Base-by-base conservation (phyloP, 1,139 yeast genomes). In the Candida frijolesensis region DNA sequence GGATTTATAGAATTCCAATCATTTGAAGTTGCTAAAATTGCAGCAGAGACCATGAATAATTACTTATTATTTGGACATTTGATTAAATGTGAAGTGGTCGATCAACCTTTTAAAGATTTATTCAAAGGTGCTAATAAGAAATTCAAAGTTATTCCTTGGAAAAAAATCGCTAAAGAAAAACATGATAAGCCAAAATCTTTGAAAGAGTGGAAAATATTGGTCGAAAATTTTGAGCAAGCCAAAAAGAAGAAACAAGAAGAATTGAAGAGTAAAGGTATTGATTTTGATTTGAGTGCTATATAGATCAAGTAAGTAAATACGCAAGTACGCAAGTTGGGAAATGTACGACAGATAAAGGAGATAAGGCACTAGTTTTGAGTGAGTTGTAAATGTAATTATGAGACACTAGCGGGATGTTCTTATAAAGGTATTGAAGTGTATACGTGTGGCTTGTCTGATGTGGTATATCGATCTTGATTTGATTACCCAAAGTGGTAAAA, bases 21-120 rank as follows among this genome's bases (percentile, higher is more conserved):
- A 53, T 66, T 70, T 38, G 89, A 84, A 46, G 96, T 89, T 53
- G 98, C 98, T 47, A 80, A 83, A 58, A 78, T 91, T 54, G 99
- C 97, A 1, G 88, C 88, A 55, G 98, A 94, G 60, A 85, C 98
- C 47, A 94, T 94, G 99, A 86, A 94, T 72, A 94, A 94, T 70
- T 94, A 94, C 64, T 79, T 94, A 57, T 70, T 94, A 51, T 86
- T 89, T 71, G 96, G 96, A 11, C 98, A 92, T 67, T 81, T 92
- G 57, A 64, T 79, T 82, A 65, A 86, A 82, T 76, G 95, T 82
- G 61, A 80, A 76, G 64, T 74, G 76, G 56, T 78, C 79, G 70
- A 78, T 69, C 56, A 69, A 62, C 52, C 79, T 66, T 80, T 77
- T 48, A 78, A 80, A 50, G 77, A 79, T 47, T 65, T 82, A 55